Base-by-base conservation (phyloP, 140 eudicot genomes). In the Flaveria floridana region DNA sequence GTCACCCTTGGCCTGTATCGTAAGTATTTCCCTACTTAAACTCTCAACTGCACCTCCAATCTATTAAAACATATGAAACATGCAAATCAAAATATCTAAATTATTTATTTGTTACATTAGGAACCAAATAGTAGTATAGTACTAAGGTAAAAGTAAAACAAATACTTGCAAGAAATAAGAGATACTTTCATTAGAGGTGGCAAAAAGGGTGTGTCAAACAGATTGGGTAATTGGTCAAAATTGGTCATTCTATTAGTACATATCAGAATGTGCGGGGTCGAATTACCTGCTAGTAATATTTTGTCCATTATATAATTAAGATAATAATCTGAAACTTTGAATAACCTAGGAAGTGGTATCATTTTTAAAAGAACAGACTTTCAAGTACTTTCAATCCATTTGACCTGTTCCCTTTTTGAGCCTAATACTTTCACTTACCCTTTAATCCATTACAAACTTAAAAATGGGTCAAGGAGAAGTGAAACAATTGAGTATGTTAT, bases 1-100 rank as follows among this genome's bases (percentile, higher is more conserved):
- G 81, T 90, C 94, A 2, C 99, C 99, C 81, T 76, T 86, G 56
- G 97, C 99, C 68, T 94, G 99, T 80, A 94, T 75, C 10, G 92
- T 86, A 46, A 94, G 97, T 77, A 94, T 85, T 80, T 86, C 86
- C 80, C 96, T 80, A 76, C 99, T 86, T 80, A 94, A 84, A 82
- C 90, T 84, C 89, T 86, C 88, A 13, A 88, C 94, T 9, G 82
- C 96, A 69, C 72, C 91, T 71, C 85, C 91, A 81, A 94, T 86
- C 99, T 94, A 68, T 74, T 39, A 51, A 15, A 20, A 75, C 34
- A 75, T 67, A 53, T 12, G 20, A 39, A 69, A 80, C 34, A 30
- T 30, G 37, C 13, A 47, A 10, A 39, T 41, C 20, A 72, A 51
- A 7, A 42, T 7, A 39, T 25, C 6, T 0, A 41, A 11, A 16